phyloP scores from a whole-genome alignment of 306 rosid genomes.

The Begonia loranthoides region DNA sequence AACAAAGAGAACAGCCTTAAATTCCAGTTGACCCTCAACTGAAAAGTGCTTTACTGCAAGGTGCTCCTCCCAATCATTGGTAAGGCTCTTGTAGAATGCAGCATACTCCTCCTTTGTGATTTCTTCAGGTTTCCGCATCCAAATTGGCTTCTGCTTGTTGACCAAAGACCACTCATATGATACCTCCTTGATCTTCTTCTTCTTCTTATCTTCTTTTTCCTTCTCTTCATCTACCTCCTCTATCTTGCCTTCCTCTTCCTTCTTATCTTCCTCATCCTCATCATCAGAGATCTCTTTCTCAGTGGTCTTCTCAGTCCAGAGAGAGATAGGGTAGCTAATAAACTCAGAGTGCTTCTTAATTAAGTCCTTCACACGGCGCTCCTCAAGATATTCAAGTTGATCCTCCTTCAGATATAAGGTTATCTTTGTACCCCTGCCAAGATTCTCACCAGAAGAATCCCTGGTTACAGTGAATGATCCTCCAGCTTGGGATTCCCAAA shows the following conservation, averaged over 20 bases:
- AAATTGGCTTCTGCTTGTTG: conserved; percentile 85
- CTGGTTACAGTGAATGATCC: conserved; percentile 48
- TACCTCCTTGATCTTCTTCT: conserved; percentile 73
- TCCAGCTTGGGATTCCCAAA: conserved; percentile 19
- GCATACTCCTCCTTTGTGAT: conserved; percentile 71
- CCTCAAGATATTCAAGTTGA: no score
- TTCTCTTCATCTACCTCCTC: conserved; percentile 78
- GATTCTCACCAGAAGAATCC: conserved; percentile 36
- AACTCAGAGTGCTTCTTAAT: conserved; percentile 57
- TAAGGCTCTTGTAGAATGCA: conserved; percentile 80
- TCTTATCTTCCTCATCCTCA: conserved; percentile 78
- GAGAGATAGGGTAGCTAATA: no score
- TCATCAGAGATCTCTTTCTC: conserved; percentile 90
- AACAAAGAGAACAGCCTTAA: conserved; percentile 75
- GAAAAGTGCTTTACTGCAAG: conserved; percentile 80
- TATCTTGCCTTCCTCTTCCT: conserved; percentile 75
- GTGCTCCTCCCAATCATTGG: conserved; percentile 91
- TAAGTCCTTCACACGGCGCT: conserved; percentile 8
- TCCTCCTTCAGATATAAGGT: conserved; percentile 18
- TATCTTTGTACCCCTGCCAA: conserved; percentile 80
- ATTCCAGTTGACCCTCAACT: conserved; percentile 87
- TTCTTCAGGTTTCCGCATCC: conserved; percentile 95
- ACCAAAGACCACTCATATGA: conserved; percentile 78
- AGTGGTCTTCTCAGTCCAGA: background rate
- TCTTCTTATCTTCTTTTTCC: conserved; percentile 69